Percentiles rank a stretch among this genome's conserved stretches.
Evolutionary conservation across 2,329 filamentous ascomycete genomes (phyloP).

Genomic region (Cephalotrichum gorgonifer): DNA sequence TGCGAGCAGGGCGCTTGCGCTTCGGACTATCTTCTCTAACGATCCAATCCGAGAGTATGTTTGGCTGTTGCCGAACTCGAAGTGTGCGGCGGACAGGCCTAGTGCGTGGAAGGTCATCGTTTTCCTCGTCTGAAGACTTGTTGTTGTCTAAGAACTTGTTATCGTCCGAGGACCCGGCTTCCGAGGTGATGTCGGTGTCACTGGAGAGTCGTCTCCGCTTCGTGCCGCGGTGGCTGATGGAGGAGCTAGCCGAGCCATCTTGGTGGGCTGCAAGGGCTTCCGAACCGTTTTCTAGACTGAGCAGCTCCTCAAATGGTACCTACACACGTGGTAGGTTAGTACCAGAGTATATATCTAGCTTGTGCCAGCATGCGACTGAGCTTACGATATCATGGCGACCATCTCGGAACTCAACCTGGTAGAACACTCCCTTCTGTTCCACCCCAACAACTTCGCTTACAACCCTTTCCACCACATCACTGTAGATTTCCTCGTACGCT

Average conservation of each 20-base stretch:
- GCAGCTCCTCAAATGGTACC: slow-evolving; percentile 19
- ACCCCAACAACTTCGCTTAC: slow-evolving; percentile 17
- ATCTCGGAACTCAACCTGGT: slow-evolving; percentile 32
- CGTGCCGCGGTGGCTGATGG: neutral
- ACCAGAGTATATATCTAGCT: neutral
- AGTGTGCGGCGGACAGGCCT: slow-evolving; percentile 4
- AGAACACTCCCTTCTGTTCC: slow-evolving; percentile 16
- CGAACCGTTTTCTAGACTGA: slow-evolving; percentile 20
- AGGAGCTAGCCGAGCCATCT: neutral
- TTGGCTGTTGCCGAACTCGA: neutral
- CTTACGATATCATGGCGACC: slow-evolving; percentile 34
- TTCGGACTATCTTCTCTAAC: neutral
- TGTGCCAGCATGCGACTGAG: slow-evolving; percentile 14
- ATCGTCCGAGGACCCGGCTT: slow-evolving; percentile 7
- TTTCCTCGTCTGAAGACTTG: neutral
- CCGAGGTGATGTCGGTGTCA: neutral
- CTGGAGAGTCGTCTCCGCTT: neutral
- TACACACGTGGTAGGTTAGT: slow-evolving; percentile 9
- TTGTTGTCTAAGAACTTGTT: slow-evolving; percentile 2
- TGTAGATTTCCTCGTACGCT: slow-evolving; percentile 21
- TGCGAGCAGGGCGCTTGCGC: neutral
- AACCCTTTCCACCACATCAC: slow-evolving; percentile 26
- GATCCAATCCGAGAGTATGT: slow-evolving; percentile 1
- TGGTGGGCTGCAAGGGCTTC: slow-evolving; percentile 14
- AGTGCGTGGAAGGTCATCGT: slow-evolving; percentile 1